Evolutionary conservation across 139 green algal genomes (phyloP).

Genomic region (Pleodorina starrii): DNA sequence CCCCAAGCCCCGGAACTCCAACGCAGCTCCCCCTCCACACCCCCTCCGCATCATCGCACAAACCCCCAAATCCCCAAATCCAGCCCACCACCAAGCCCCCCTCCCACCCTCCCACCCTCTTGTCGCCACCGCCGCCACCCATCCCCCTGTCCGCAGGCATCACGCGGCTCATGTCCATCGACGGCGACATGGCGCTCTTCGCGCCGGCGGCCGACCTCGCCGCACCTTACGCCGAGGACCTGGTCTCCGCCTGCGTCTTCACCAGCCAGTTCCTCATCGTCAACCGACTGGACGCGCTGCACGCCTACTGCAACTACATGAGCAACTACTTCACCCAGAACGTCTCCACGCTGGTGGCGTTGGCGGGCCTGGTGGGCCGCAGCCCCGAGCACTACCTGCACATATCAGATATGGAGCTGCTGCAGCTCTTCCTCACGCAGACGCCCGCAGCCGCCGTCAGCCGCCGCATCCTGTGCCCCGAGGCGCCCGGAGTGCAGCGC

Average conservation of each 20-base stretch:
- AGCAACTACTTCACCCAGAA: neutral
- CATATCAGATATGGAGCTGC: neutral
- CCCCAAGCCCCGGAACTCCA: too few species aligned
- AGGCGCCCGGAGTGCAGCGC: neutral
- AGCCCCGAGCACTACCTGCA: neutral
- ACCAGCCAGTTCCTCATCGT: slow-evolving; percentile 14
- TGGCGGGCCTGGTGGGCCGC: neutral
- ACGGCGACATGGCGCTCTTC: slow-evolving; percentile 12
- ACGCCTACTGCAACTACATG: neutral
- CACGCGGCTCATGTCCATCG: neutral
- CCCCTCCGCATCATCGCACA: too few species aligned
- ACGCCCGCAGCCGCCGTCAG: neutral
- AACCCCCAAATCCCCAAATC: too few species aligned
- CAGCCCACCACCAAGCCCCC: too few species aligned
- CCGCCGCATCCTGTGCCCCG: neutral
- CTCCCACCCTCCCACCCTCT: too few species aligned
- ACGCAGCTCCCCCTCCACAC: too few species aligned
- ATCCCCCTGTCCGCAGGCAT: too few species aligned
- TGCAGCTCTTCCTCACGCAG: neutral
- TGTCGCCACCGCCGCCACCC: too few species aligned
- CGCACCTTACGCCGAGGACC: neutral
- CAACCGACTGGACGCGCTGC: neutral
- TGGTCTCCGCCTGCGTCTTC: neutral
- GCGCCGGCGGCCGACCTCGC: neutral
- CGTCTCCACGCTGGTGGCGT: neutral